These are phyloP conservation scores for Thraustochytrium striatum DNA, from an alignment of 352 stramenopile genomes.

Conservation along the genomic window DNA sequence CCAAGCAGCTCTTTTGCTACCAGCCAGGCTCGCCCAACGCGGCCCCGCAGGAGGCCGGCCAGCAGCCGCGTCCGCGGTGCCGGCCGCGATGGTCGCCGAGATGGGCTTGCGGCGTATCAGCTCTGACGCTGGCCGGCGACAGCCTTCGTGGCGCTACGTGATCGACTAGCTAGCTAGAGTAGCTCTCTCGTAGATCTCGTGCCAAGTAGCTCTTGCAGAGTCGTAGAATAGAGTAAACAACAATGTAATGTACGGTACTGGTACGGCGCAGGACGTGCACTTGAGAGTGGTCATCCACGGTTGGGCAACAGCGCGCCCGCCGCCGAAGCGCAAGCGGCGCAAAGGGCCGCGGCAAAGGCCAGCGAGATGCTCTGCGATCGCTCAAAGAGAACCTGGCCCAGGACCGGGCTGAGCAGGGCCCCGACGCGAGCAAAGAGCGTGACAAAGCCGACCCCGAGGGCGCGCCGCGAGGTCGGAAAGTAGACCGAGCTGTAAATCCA, in stretches of 20 bases:
- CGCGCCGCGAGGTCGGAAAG: not conserved
- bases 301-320: no score
- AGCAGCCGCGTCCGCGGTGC: not conserved
- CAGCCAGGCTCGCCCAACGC: not conserved
- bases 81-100: not conserved
- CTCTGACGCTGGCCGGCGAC: slow-evolving; percentile 5
- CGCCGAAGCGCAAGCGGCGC: not conserved
- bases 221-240: no score
- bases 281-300: no score
- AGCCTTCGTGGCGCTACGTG: slow-evolving; percentile 12
- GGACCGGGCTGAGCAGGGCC: not conserved
- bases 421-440: slow-evolving; percentile 20
- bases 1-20: slow-evolving; percentile 1
- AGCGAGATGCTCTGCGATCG: not conserved
- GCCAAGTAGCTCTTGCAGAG: no score
- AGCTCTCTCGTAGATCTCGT: no score
- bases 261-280: no score
- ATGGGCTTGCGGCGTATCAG: not conserved
- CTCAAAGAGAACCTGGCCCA: slow-evolving; percentile 8
- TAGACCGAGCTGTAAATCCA: slow-evolving; percentile 30
- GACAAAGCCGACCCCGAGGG: not conserved
- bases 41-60: not conserved
- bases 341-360: not conserved
- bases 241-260: no score
- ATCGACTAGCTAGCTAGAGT: no score